Base-by-base conservation (phyloP, 2,329 filamentous ascomycete species). In the Pseudogymnoascus sp. region DNA sequence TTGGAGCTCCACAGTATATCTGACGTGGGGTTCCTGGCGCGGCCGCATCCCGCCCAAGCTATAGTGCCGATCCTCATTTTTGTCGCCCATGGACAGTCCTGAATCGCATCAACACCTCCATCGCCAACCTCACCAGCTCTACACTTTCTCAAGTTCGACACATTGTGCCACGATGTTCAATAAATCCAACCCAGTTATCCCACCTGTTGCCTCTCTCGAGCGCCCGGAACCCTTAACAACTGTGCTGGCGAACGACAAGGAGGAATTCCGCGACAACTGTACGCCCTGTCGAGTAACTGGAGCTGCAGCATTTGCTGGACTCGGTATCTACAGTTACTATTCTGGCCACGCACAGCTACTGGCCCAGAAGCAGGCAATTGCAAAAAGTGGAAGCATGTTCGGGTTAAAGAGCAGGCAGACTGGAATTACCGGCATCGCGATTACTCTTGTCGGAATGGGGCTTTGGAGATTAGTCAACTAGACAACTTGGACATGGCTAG, bases 281-380 rank as follows among this genome's bases (percentile, higher is more conserved):
- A 46, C 69, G 25, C 69, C 71, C 34, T 75, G 73, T 59, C 70
- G 69, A 65, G 59, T 74, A 7, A 59, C 69, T 93, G 90, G 90
- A 50, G 88, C 89, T 71, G 82, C 86, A 40, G 88, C 89, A 0
- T 91, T 95, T 67, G 79, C 91, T 63, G 89, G 88, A 1, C 83
- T 93, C 14, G 90, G 86, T 3, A 86, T 81, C 1, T 95, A 93
- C 76, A 92, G 86, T 74, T 93, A 92, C 76, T 79, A 86, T 66
- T 89, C 88, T 2, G 90, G 90, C 64, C 88, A 87, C 75, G 79
- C 80, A 60, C 89, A 93, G 74, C 83, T 95, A 31, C 82, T 86
- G 69, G 79, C 81, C 69, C 87, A 90, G 73, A 81, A 83, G 65
- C 79, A 81, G n/a, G 75, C 78, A 65, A 90, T 93, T 66, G 76